Evolutionary conservation across 2,329 filamentous ascomycete species (phyloP).

Genomic region (Paracoccidioides lutzii): DNA sequence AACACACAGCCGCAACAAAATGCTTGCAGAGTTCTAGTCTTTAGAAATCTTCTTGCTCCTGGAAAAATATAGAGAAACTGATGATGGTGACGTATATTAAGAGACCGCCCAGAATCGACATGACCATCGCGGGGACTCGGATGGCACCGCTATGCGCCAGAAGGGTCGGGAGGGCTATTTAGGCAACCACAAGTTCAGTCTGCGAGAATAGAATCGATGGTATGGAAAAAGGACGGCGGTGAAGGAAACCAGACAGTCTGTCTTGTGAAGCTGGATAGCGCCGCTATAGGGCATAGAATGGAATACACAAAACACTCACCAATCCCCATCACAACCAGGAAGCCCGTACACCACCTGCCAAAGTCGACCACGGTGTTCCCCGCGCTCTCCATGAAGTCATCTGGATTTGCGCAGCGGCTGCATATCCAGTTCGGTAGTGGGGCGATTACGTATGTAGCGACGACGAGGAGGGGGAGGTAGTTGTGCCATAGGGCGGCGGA

Average conservation of each 20-base stretch:
- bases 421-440: conserved; percentile 97
- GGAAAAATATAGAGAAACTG: conserved; percentile 96
- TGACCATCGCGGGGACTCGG: conserved; percentile 71
- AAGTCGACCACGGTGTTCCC: conserved; percentile 82
- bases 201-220: not conserved
- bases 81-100: conserved; percentile 98
- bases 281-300: not conserved
- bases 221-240: too few relatives aligned
- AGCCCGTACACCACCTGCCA: conserved; percentile 85
- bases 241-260: not conserved
- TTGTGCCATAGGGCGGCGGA: conserved; percentile 90
- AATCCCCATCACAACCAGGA: conserved; percentile 93
- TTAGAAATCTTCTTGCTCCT: conserved; percentile 92
- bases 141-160: conserved; percentile 82
- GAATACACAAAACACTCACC: conserved; percentile 48
- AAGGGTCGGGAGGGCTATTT: conserved; percentile 66
- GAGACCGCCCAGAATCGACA: conserved; percentile 85
- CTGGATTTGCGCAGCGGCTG: conserved; percentile 70
- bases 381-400: conserved; percentile 85
- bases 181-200: not conserved
- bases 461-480: conserved; percentile 90
- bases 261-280: not conserved
- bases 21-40: not conserved
- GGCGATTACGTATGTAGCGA: conserved; percentile 86
- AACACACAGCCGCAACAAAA: not conserved